phyloP scores from a whole-genome alignment of 2,329 filamentous ascomycete species.

The Nothophaeocryptopus gaeumannii region DNA sequence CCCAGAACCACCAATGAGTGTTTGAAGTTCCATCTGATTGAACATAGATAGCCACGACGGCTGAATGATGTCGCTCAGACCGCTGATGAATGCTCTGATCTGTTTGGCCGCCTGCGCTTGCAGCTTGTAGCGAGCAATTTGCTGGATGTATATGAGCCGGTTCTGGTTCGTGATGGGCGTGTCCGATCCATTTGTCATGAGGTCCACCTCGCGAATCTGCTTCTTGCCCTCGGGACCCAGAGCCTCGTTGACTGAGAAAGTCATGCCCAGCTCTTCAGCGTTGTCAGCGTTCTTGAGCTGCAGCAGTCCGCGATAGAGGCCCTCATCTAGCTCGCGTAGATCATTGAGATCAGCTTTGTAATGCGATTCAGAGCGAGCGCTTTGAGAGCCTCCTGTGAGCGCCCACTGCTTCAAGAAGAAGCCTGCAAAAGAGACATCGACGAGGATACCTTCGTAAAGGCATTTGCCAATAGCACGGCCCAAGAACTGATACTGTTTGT shows the following conservation, averaged over 20 bases:
- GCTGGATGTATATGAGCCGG: slow-evolving; percentile 88
- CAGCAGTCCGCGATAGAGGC: slow-evolving; percentile 80
- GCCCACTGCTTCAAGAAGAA: slow-evolving; percentile 98
- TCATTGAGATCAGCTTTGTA: slow-evolving; percentile 96
- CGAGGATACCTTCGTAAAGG: slow-evolving; percentile 91
- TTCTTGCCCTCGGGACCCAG: slow-evolving; percentile 45
- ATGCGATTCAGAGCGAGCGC: slow-evolving; percentile 63
- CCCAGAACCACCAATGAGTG: slow-evolving; percentile 78
- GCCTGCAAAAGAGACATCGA: slow-evolving; percentile 87
- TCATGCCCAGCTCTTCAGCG: slow-evolving; percentile 71
- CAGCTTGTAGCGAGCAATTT: slow-evolving; percentile 82
- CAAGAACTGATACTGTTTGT: slow-evolving; percentile 82
- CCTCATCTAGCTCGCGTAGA: slow-evolving; percentile 84
- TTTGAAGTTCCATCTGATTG: slow-evolving; percentile 92
- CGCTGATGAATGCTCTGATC: slow-evolving; percentile 81
- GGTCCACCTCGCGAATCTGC: slow-evolving; percentile 67
- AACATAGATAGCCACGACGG: slow-evolving; percentile 97
- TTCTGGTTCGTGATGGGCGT: slow-evolving; percentile 86
- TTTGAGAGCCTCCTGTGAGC: slow-evolving; percentile 62
- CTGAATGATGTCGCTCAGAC: slow-evolving; percentile 82
- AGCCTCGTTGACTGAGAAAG: slow-evolving; percentile 74
- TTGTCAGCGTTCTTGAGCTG: slow-evolving; percentile 85
- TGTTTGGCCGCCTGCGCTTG: slow-evolving; percentile 76
- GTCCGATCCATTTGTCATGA: slow-evolving; percentile 74
- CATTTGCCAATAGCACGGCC: slow-evolving; percentile 94